Conservation (phyloP, 768 basidiomycete genomes). For the Pulveroboletus sp. region DNA sequence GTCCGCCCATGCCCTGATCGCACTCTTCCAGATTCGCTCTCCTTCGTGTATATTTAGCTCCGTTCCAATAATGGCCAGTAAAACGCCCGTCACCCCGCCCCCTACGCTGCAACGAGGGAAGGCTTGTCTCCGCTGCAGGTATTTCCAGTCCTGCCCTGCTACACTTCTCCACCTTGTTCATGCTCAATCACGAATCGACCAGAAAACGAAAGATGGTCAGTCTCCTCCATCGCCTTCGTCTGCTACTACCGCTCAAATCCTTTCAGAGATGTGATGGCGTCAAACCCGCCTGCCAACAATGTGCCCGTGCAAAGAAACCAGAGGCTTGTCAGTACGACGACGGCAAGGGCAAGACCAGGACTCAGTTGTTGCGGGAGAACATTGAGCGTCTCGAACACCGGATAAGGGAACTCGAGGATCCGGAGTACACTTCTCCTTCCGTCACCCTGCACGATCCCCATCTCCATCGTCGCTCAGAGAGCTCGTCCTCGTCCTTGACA, state of each 20-base stretch:
- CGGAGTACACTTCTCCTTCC: conserved; percentile 64
- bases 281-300: conserved; percentile 78
- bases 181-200: conserved; percentile 13
- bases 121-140: conserved; percentile 73
- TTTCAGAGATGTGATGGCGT: conserved; percentile 68
- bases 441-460: conserved; percentile 71
- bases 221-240: background rate
- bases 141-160: conserved; percentile 16
- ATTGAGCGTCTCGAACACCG: conserved; percentile 68
- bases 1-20: background rate
- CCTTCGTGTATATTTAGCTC: conserved; percentile 34
- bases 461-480: conserved; percentile 36
- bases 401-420: conserved; percentile 70
- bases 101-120: conserved; percentile 60
- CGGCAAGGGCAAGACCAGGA: conserved; percentile 78
- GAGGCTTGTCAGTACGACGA: conserved; percentile 79
- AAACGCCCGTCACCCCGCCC: conserved; percentile 24
- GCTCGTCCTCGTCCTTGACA: conserved; percentile 47
- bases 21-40: conserved; percentile 15
- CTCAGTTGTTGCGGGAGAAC: conserved; percentile 73
- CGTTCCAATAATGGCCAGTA: conserved; percentile 34
- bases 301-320: conserved; percentile 68
- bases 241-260: conserved; percentile 9
- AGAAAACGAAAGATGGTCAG: conserved; percentile 71
- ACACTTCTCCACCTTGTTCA: background rate